Evolutionary conservation across 768 basidiomycete species (phyloP), one percentile per base, ranked within the genome.

Genomic region (Pleurotus giganteus): DNA sequence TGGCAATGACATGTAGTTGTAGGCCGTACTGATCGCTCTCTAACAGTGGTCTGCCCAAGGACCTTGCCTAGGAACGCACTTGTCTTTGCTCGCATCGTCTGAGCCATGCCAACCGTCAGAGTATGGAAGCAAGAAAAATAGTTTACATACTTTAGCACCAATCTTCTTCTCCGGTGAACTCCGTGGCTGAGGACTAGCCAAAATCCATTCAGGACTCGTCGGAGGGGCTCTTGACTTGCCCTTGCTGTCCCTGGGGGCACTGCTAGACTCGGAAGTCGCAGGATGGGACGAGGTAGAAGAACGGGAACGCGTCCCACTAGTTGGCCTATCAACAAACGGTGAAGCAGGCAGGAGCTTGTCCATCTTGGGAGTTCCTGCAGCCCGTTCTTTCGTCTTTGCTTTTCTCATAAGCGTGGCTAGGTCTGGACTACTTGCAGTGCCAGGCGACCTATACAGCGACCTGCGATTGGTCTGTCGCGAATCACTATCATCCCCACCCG

Each of bases 391-490:
- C 63, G 88, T 88, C 70, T 86, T 91, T 13, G 90, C 88, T 71
- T 94, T 94, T 58, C 87, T 80, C 51, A 94, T 69, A 51, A 97
- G 77, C 8, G 91, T 94, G 3, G 91, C 91, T 19, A 97, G 77
- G 70, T 98, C 94, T 24, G 94, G 95, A 65, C 89, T 93, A 62
- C 89, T 91, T 29, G 93, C 89, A 6, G 92, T 95, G 39, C 93
- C 94, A 9, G 89, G 80, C 17, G 90, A 88, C 55, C 94, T 80
- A 67, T 94, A 94, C 74, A 97, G 83, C 58, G 89, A 91, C 47
- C 91, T 82, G 42, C 91, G 81, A 67, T 89, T 89, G 6, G 81
- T 83, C 63, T 87, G 84, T 63, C 82, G 78, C 61, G 88, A 87
- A n/a, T 70, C 67, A 8, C 69, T 62, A 65, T 88, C 85, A 57